Percentiles rank a stretch among this genome's conserved stretches.
phyloP scores from a whole-genome alignment of 768 basidiomycete genomes.

The Rhizopogon roseolus region DNA sequence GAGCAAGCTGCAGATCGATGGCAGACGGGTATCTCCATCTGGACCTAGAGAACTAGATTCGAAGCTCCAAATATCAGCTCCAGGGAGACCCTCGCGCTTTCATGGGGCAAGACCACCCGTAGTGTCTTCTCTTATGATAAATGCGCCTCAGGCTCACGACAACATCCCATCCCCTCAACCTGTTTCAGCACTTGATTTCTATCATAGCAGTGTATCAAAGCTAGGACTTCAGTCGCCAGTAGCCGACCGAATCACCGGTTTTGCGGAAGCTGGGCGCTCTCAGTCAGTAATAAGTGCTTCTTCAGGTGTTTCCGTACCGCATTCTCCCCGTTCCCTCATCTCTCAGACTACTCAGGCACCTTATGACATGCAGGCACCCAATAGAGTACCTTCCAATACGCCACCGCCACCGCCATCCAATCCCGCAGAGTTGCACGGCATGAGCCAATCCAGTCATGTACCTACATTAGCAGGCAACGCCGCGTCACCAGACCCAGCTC shows the following conservation, averaged over 20 bases:
- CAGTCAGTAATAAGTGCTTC: neutral
- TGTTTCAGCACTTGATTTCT: conserved; percentile 10
- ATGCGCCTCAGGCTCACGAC: neutral
- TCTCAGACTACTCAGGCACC: neutral
- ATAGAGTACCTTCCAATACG: neutral
- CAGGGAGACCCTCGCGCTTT: neutral
- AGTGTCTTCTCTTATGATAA: neutral
- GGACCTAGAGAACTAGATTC: neutral
- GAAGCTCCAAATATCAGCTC: neutral
- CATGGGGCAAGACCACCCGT: neutral
- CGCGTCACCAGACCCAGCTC: neutral
- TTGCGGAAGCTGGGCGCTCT: conserved; percentile 1
- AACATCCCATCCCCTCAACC: neutral
- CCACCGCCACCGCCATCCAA: neutral
- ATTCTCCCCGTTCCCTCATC: neutral
- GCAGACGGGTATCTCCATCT: neutral
- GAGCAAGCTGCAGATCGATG: neutral
- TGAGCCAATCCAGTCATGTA: too few relatives aligned
- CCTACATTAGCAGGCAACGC: neutral
- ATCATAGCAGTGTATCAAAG: conserved; percentile 10
- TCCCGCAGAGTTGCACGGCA: neutral
- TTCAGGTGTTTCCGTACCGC: neutral
- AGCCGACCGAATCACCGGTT: neutral
- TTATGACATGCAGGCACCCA: neutral
- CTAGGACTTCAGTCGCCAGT: conserved; percentile 3